phyloP scores from a whole-genome alignment of 2,329 filamentous ascomycete species.

The Aspergillus sojae region DNA sequence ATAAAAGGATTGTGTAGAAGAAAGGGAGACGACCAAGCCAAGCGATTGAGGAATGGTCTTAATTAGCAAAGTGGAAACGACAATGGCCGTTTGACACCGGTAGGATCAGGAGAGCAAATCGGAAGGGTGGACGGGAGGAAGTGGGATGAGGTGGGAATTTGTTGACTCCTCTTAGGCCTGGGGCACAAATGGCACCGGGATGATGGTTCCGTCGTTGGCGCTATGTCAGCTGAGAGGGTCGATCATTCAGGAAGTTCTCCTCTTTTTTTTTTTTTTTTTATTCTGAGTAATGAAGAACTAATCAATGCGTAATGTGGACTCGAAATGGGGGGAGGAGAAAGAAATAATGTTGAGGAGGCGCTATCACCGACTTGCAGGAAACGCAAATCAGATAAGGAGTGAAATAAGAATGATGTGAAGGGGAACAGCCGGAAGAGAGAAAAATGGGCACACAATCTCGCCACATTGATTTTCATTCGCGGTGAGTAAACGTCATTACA shows the following conservation, averaged over 20 bases:
- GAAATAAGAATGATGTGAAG: not conserved
- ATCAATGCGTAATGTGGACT: not conserved
- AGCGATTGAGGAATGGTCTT: constrained; percentile 3
- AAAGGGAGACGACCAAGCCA: not conserved
- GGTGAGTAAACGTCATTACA: constrained; percentile 19
- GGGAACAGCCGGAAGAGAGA: not conserved
- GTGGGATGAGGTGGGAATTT: constrained; percentile 23
- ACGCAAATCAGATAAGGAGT: not conserved
- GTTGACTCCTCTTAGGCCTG: constrained; percentile 14
- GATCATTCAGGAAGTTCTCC: constrained; percentile 1
- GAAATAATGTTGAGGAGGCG: not conserved
- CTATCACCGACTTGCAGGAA: not conserved
- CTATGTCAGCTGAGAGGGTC: constrained; percentile 12
- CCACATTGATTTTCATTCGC: constrained; percentile 10
- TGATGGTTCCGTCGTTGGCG: constrained; percentile 21
- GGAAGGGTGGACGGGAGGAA: constrained; percentile 9
- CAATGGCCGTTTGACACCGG: constrained; percentile 8
- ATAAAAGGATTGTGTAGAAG: not conserved
- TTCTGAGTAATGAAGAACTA: not conserved
- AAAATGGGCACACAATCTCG: constrained; percentile 5
- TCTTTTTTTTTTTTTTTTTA: not conserved
- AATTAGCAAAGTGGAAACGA: constrained; percentile 12
- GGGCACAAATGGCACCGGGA: constrained; percentile 24
- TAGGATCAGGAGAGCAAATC: constrained; percentile 7
- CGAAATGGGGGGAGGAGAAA: not conserved